Evolutionary conservation across 345 rosid genomes (phyloP).

Genomic region (Brassica nigra): DNA sequence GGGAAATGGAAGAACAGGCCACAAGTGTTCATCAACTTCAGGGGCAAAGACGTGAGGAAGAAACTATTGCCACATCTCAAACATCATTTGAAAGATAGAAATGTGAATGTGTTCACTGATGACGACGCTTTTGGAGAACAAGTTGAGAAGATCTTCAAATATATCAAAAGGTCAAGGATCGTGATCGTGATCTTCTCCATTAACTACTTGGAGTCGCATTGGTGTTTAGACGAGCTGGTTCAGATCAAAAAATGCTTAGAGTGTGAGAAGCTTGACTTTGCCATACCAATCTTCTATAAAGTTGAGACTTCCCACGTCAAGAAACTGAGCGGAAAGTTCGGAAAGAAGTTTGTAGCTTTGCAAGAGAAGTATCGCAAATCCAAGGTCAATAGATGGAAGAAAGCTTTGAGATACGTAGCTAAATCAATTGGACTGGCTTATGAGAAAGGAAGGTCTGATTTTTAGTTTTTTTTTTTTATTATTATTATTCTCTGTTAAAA

Average conservation of each 20-base stretch:
- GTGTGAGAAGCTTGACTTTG: not conserved
- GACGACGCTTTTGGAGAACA: not conserved
- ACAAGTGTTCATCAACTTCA: slow-evolving; percentile 27
- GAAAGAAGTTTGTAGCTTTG: not conserved
- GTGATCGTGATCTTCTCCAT: slow-evolving; percentile 20
- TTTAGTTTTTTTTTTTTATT: too few species aligned
- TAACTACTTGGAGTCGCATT: not conserved
- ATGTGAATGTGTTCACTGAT: slow-evolving; percentile 26
- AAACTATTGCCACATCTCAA: not conserved
- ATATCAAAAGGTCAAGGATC: slow-evolving; percentile 7
- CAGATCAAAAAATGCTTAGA: not conserved
- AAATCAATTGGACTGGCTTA: not conserved
- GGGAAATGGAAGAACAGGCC: not conserved
- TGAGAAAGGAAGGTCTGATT: not conserved
- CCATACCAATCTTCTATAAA: not conserved
- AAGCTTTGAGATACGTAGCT: not conserved
- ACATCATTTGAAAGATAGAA: not conserved
- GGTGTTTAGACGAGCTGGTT: slow-evolving; percentile 24
- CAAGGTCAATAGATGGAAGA: not conserved
- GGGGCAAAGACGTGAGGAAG: not conserved
- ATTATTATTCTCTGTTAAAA: too few species aligned
- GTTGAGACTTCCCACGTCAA: not conserved
- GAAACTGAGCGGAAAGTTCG: slow-evolving; percentile 13
- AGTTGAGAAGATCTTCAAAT: not conserved
- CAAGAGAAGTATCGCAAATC: not conserved